Base-by-base conservation (phyloP, 768 basidiomycete genomes). In the Rhizopogon vesiculosus region DNA sequence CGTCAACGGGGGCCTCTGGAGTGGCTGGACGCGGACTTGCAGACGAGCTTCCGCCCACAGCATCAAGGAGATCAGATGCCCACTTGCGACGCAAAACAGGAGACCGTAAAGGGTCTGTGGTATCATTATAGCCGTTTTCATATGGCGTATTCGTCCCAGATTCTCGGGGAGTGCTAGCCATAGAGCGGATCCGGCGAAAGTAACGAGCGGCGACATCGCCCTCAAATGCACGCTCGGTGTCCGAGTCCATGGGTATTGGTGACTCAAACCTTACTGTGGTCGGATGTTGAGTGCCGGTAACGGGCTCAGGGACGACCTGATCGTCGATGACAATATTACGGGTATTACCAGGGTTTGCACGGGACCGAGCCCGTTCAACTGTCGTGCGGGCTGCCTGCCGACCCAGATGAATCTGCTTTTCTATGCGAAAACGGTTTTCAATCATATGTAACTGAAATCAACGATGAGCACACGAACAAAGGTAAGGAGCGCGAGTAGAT, bases 391-490 rank as follows among this genome's bases (percentile, higher is more conserved):
- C 78, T 51, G 78, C 76, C 63, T 88, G 84, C 10, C 93, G 84
- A 18, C 94, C 93, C 10, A 86, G 73, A 41, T 85, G 76, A 46
- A 97, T 91, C 62, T 93, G 86, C 53, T 84, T 85, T 70, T 97
- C 88, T n/a, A 92, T 76, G 8, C 83, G 82, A 60, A 84, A 79
- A n/a, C 96, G 81, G 68, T 98, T 98, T 66, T 88, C 85, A 56
- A 98, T 91, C 83, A 98, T 98, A 62, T 92, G 93, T 13, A 97
- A 73, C 93, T 95, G 48, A 22, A 38, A 19, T 49, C 19, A 33
- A 38, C 9, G 9, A 49, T 49, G 22, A 49, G 35, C 22, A n/a
- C 10, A 16, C 10, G 9, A 38, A 22, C 9, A 33, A 18, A 33
- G 15, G 35, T 5, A 38, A 1, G 19, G 48, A 49, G 15, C 3